Conservation (phyloP, 164 flowering plant genomes). For the Taxillus chinensis region DNA sequence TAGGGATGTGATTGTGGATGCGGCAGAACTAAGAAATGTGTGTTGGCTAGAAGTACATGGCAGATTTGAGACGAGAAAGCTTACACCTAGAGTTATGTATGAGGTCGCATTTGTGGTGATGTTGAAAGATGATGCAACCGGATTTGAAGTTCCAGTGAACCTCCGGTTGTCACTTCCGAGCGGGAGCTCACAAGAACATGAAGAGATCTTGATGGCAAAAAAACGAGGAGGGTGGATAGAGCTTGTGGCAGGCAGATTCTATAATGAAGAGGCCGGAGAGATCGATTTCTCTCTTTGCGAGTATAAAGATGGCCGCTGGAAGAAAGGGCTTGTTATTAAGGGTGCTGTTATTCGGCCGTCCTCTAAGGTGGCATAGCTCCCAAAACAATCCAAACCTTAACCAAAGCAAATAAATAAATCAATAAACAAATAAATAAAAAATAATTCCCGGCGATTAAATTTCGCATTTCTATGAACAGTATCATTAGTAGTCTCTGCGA, state of each 20-base stretch:
- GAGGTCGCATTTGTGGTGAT: conserved; percentile 1
- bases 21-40: not conserved
- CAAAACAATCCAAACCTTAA: no score
- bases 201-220: not conserved
- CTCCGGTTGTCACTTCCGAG: not conserved
- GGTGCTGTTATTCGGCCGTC: not conserved
- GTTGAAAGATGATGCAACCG: not conserved
- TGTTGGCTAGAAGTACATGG: conserved; percentile 1
- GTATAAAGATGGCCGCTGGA: not conserved
- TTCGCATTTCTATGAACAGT: no score
- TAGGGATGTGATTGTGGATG: not conserved
- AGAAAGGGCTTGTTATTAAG: not conserved
- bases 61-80: not conserved
- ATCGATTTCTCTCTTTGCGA: not conserved
- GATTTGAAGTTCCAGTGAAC: not conserved
- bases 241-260: not conserved
- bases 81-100: not conserved
- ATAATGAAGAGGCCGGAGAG: not conserved
- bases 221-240: not conserved
- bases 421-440: no score
- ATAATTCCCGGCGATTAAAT: no score
- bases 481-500: no score
- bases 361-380: not conserved
- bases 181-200: not conserved
- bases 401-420: no score